A percentile compares a stretch with the other conserved stretches of the same genome.
Conservation (phyloP, 2,329 filamentous ascomycete genomes). For the Apiospora phragmitis region DNA sequence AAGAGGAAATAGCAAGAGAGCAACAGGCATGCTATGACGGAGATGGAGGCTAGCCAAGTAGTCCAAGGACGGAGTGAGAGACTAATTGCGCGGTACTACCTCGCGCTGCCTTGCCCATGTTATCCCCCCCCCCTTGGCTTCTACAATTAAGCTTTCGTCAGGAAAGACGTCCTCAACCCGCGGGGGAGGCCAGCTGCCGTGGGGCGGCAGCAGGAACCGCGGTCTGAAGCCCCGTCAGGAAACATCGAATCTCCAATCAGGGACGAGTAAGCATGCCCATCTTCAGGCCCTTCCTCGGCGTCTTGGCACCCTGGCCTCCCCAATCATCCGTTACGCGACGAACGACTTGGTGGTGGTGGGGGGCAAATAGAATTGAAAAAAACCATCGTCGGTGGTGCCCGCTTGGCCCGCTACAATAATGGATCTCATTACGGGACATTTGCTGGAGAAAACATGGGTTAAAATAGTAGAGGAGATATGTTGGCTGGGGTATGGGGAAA, state of each 20-base stretch:
- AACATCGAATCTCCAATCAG: constrained; percentile 12
- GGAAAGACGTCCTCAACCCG: neutral
- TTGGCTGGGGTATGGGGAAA: constrained; percentile 8
- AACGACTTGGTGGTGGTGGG: neutral
- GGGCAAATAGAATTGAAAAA: neutral
- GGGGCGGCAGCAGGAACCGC: neutral
- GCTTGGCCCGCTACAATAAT: neutral
- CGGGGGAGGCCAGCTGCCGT: constrained; percentile 1
- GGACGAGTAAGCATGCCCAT: constrained; percentile 21
- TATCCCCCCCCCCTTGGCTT: neutral
- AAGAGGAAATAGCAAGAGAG: neutral
- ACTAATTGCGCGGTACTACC: neutral
- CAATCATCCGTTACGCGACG: neutral
- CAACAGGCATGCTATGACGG: neutral
- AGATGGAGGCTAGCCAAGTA: neutral
- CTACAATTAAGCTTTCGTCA: neutral
- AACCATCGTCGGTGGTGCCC: neutral
- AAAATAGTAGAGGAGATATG: neutral
- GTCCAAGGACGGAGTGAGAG: neutral
- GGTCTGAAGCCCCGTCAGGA: constrained; percentile 13
- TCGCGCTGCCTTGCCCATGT: neutral
- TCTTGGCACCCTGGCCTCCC: constrained; percentile 20
- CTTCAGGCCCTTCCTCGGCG: constrained; percentile 28
- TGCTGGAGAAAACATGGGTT: neutral
- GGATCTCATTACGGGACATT: neutral